These are phyloP conservation scores for Fusarium papillatum DNA, from an alignment of 2,329 filamentous ascomycete species.

Conservation along the genomic window DNA sequence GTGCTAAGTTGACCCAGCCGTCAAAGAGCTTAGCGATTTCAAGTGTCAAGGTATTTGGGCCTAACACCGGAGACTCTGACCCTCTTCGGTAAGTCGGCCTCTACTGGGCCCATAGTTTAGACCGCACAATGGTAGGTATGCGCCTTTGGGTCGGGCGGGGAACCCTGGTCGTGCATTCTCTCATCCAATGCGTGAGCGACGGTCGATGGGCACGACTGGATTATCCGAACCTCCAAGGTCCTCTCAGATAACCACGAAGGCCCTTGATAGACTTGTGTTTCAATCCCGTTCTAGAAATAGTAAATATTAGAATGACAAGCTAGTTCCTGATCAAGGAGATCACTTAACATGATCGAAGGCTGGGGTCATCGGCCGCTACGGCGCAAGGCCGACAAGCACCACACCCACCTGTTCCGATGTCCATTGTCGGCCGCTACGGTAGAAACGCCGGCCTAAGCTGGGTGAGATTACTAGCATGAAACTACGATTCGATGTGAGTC, in stretches of 20 bases:
- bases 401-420: neutral
- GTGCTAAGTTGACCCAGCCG: neutral
- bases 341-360: neutral
- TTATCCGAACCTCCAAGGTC: neutral
- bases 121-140: neutral
- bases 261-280: neutral
- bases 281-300: neutral
- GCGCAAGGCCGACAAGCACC: neutral
- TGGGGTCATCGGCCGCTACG: neutral
- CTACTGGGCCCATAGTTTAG: neutral
- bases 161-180: neutral
- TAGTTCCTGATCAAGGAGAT: neutral
- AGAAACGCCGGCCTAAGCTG: neutral
- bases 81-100: neutral
- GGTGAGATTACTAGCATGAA: neutral
- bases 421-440: neutral
- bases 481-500: neutral
- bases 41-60: neutral
- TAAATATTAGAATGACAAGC: neutral
- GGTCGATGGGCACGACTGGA: neutral
- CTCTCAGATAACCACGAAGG: neutral
- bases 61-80: neutral
- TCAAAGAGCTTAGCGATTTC: neutral
- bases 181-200: neutral
- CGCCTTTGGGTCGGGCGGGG: neutral